phyloP scores from a whole-genome alignment of 768 basidiomycete genomes.

The Erythrobasidium yunnanense region DNA sequence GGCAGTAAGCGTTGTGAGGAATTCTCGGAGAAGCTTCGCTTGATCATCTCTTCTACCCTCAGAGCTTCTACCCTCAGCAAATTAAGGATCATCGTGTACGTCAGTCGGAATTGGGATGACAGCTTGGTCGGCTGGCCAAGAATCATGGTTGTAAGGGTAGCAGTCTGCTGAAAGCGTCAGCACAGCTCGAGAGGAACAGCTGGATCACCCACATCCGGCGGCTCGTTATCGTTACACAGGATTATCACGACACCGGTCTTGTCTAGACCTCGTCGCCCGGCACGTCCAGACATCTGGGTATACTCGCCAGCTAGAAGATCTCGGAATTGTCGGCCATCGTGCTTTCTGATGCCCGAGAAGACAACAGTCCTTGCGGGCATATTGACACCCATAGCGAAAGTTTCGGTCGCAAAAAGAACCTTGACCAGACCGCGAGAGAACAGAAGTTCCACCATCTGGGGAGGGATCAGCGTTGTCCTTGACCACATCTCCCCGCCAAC shows the following conservation, averaged over 20 bases:
- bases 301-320: conserved; percentile 64
- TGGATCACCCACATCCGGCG: conserved; percentile 61
- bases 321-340: conserved; percentile 84
- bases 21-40: conserved; percentile 96
- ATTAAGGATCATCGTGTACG: conserved; percentile 99
- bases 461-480: not conserved
- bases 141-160: conserved; percentile 72
- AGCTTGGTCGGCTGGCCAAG: conserved; percentile 85
- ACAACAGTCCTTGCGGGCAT: conserved; percentile 98
- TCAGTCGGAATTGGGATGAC: conserved; percentile 88
- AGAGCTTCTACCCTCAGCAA: conserved; percentile 89
- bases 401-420: conserved; percentile 94
- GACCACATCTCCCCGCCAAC: conserved; percentile 32
- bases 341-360: conserved; percentile 86
- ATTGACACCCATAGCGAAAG: conserved; percentile 99
- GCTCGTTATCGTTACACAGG: conserved; percentile 58
- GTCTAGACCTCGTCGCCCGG: conserved; percentile 89
- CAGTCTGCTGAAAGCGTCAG: conserved; percentile 50
- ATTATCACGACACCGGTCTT: conserved; percentile 92
- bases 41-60: conserved; percentile 98
- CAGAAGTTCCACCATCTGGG: conserved; percentile 82
- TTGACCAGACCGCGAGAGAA: conserved; percentile 94
- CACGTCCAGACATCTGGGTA: conserved; percentile 98
- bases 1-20: conserved; percentile 82
- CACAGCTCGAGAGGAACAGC: not conserved